phyloP scores from a whole-genome alignment of 306 rosid genomes.

The Herpetospermum pedunculosum region DNA sequence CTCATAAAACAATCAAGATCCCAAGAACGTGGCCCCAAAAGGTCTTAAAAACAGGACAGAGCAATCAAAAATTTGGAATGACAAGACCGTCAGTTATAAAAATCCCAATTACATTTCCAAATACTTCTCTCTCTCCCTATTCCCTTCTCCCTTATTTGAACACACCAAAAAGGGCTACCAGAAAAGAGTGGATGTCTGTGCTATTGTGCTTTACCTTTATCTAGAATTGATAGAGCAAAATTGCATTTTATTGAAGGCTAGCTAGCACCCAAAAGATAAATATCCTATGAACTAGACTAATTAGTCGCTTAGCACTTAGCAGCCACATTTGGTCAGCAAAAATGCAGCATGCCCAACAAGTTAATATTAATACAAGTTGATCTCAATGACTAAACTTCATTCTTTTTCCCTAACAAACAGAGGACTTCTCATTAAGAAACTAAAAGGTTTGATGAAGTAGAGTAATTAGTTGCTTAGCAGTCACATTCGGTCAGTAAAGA shows the following conservation, averaged over 20 bases:
- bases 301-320: background rate
- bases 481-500: background rate
- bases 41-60: background rate
- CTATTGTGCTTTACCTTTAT: background rate
- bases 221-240: background rate
- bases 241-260: background rate
- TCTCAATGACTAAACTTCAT: background rate
- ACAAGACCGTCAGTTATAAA: background rate
- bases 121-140: background rate
- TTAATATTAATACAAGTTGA: background rate
- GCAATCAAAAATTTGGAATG: background rate
- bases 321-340: background rate
- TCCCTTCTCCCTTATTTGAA: background rate
- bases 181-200: background rate
- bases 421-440: background rate
- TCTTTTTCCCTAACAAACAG: background rate
- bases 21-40: background rate
- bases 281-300: constrained; percentile 1
- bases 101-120: background rate
- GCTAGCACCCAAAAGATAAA: background rate
- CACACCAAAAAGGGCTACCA: background rate
- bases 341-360: background rate
- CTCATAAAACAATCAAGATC: background rate
- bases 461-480: background rate
- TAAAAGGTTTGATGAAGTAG: background rate